Conservation (phyloP, 139 green algal species). For the Bryopsis sp. region DNA sequence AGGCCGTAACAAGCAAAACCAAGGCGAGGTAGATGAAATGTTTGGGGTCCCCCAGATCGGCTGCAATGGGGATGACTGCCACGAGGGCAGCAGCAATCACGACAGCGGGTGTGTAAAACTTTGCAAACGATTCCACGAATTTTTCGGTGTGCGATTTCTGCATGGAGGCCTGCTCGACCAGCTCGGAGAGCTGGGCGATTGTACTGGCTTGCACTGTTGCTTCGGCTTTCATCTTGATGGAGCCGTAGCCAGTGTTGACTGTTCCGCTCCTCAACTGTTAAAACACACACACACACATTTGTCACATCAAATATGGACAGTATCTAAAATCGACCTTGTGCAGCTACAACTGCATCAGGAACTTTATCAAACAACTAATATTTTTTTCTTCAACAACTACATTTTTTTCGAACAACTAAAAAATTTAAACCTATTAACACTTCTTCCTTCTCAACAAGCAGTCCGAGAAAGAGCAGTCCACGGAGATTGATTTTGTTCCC, state of each 20-base stretch:
- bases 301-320: too few relatives aligned
- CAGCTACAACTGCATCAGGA: too few relatives aligned
- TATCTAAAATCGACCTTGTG: too few relatives aligned
- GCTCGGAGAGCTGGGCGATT: constrained; percentile 46
- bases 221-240: constrained; percentile 41
- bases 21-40: constrained; percentile 62
- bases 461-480: neutral
- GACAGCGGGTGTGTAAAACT: constrained; percentile 62
- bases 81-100: constrained; percentile 46
- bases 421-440: constrained; percentile 32
- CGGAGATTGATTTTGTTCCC: neutral
- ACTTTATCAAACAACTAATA: too few relatives aligned
- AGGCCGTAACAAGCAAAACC: constrained; percentile 68
- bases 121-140: constrained; percentile 48
- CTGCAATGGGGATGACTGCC: constrained; percentile 36
- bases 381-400: too few relatives aligned
- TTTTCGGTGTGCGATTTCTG: constrained; percentile 39
- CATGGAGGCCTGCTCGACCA: constrained; percentile 55
- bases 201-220: constrained; percentile 46
- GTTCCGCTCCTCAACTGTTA: constrained; percentile 50
- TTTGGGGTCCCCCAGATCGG: constrained; percentile 9
- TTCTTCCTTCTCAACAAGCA: neutral
- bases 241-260: constrained; percentile 40
- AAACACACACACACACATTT: too few relatives aligned
- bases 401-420: constrained; percentile 38